These are phyloP conservation scores for Pyrenochaeta sp. DNA, from an alignment of 2,329 filamentous ascomycete genomes.

Conservation along the genomic window DNA sequence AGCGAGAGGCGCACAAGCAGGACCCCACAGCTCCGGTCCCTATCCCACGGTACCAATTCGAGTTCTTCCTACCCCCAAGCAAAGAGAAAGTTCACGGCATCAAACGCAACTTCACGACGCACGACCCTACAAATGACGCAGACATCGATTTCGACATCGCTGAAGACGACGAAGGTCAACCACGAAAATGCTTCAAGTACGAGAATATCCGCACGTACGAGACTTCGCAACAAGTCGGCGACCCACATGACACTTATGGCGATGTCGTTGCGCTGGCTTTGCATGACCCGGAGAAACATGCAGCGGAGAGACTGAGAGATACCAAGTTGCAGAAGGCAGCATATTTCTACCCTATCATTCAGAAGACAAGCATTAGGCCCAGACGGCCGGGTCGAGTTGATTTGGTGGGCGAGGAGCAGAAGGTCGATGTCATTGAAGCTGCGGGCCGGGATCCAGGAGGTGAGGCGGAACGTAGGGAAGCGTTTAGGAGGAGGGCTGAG, in stretches of 20 bases:
- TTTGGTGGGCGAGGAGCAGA: conserved; percentile 54
- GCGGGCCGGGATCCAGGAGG: conserved; percentile 60
- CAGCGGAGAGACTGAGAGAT: conserved; percentile 45
- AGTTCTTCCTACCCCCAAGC: conserved; percentile 65
- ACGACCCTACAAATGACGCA: conserved; percentile 61
- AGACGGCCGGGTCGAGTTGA: conserved; percentile 53
- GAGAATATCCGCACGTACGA: conserved; percentile 68
- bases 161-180: conserved; percentile 55
- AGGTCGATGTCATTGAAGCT: conserved; percentile 63
- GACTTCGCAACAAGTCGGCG: conserved; percentile 62
- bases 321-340: conserved; percentile 60
- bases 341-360: conserved; percentile 69
- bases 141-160: conserved; percentile 43
- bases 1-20: conserved; percentile 50
- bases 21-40: conserved; percentile 62
- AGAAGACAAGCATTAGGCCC: conserved; percentile 62
- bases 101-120: conserved; percentile 64
- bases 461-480: conserved; percentile 58
- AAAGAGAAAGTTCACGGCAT: conserved; percentile 59
- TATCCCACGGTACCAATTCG: conserved; percentile 65
- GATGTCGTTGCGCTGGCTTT: conserved; percentile 66
- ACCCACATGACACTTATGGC: conserved; percentile 61
- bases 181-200: conserved; percentile 63
- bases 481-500: conserved; percentile 57
- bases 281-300: conserved; percentile 60